A percentile compares a stretch with the other conserved stretches of the same genome.
Evolutionary conservation across 257 asterid genomes (phyloP).

Genomic region (Penstemon barbatus): DNA sequence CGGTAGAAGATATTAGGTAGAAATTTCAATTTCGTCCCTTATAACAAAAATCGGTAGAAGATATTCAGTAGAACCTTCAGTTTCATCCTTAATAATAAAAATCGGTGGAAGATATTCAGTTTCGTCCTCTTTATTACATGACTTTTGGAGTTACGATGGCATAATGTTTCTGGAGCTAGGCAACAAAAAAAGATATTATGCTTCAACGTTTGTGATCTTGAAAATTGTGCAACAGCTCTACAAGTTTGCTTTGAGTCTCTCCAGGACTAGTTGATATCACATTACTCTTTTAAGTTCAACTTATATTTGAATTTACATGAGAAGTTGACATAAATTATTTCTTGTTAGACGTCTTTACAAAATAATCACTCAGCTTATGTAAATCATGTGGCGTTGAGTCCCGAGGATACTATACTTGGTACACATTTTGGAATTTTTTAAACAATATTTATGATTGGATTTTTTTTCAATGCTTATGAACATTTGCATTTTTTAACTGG

Average conservation of each 20-base stretch:
- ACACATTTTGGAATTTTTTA: conserved; percentile 21
- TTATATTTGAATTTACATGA: not conserved
- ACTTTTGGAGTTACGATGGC: conserved; percentile 42
- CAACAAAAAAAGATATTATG: conserved; percentile 49
- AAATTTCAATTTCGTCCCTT: too few relatives aligned
- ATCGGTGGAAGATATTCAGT: too few relatives aligned
- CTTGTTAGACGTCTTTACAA: conserved; percentile 48
- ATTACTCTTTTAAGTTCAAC: not conserved
- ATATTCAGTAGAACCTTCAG: too few relatives aligned
- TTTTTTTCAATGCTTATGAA: too few relatives aligned
- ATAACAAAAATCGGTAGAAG: too few relatives aligned
- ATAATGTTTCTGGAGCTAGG: conserved; percentile 58
- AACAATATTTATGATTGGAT: not conserved
- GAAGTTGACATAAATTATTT: not conserved
- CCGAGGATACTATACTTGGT: conserved; percentile 62
- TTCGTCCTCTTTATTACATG: too few relatives aligned
- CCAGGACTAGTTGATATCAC: not conserved
- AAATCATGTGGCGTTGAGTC: conserved; percentile 65
- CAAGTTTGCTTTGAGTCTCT: conserved; percentile 39
- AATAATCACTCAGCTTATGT: conserved; percentile 52
- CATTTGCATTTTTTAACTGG: not conserved
- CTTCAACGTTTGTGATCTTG: conserved; percentile 65
- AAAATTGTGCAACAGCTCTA: conserved; percentile 54
- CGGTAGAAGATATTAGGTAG: too few relatives aligned
- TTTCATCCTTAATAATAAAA: too few relatives aligned